A percentile compares a stretch with the other conserved stretches of the same genome.
These are phyloP conservation scores for Haplosporangium sp. DNA, from an alignment of 371 early-diverging fungal species.

Conservation along the genomic window DNA sequence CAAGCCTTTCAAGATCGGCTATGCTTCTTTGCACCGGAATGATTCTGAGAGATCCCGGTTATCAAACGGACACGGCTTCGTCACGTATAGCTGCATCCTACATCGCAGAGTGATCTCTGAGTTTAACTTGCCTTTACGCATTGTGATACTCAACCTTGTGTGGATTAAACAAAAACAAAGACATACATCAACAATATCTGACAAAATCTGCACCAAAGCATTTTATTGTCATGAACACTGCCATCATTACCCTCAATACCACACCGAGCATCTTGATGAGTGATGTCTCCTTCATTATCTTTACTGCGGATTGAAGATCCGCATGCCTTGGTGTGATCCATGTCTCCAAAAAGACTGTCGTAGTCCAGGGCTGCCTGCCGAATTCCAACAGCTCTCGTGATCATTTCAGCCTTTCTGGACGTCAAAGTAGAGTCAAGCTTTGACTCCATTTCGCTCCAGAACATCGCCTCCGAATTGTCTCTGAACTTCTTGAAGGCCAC, in stretches of 20 bases:
- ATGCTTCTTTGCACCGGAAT: conserved; percentile 35
- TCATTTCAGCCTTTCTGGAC: conserved; percentile 19
- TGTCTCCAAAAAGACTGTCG: conserved; percentile 8
- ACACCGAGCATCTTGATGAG: too few relatives aligned
- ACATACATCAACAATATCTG: too few relatives aligned
- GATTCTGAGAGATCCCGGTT: conserved; percentile 29
- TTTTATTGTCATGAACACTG: too few relatives aligned
- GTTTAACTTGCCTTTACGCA: not conserved
- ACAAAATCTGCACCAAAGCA: too few relatives aligned
- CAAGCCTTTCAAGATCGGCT: conserved; percentile 33
- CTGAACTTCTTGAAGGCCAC: conserved; percentile 12
- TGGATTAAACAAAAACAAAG: too few relatives aligned
- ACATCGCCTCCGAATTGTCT: conserved; percentile 9
- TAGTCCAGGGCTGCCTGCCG: conserved; percentile 19
- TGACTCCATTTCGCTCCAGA: conserved; percentile 19
- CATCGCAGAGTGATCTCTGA: conserved; percentile 1
- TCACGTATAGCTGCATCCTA: conserved; percentile 16
- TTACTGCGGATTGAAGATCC: too few relatives aligned
- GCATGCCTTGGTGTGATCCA: too few relatives aligned
- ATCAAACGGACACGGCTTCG: conserved; percentile 32
- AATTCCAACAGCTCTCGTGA: conserved; percentile 23
- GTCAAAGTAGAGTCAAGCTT: conserved; percentile 9
- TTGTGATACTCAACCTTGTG: not conserved
- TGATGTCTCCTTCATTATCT: too few relatives aligned
- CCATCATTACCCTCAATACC: not conserved